Evolutionary conservation across 352 stramenopile species (phyloP).

Genomic region (Nothophytophthora sp.): DNA sequence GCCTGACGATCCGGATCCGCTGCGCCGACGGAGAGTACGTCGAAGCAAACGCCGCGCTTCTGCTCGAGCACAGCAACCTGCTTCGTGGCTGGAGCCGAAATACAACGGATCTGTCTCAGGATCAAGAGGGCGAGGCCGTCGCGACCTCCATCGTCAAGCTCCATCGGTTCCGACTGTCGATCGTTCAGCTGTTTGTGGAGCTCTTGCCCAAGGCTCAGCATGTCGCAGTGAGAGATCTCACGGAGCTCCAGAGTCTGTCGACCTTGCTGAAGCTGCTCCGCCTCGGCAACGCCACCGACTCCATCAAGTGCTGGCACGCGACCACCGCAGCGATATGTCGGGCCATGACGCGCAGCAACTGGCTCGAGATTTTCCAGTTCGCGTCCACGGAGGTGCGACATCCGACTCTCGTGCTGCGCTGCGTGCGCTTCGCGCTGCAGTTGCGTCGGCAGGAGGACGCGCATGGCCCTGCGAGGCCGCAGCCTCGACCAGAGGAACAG

Average conservation of each 20-base stretch:
- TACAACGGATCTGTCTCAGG: background rate
- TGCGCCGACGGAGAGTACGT: constrained; percentile 19
- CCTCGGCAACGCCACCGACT: constrained; percentile 16
- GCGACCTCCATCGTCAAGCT: background rate
- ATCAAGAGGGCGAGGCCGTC: constrained; percentile 1
- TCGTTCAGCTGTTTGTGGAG: constrained; percentile 14
- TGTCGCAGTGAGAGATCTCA: constrained; percentile 7
- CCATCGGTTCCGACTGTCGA: constrained; percentile 2
- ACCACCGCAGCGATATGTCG: constrained; percentile 30
- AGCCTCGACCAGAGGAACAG: constrained; percentile 5
- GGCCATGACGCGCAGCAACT: constrained; percentile 29
- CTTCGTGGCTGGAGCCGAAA: constrained; percentile 9
- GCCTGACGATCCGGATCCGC: constrained; percentile 9
- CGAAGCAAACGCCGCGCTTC: background rate
- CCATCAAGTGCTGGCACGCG: constrained; percentile 38
- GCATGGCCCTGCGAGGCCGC: background rate
- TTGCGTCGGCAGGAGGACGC: constrained; percentile 9
- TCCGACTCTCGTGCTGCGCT: constrained; percentile 35
- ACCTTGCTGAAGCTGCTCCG: constrained; percentile 21
- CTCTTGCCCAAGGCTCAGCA: constrained; percentile 15
- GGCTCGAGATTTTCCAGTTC: constrained; percentile 27
- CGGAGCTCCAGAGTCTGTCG: constrained; percentile 9
- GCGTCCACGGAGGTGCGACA: constrained; percentile 26
- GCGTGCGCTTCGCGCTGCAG: constrained; percentile 29
- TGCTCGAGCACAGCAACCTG: constrained; percentile 21